phyloP scores from a whole-genome alignment of 2,329 filamentous ascomycete genomes.

The Raffaelea albimanens region DNA sequence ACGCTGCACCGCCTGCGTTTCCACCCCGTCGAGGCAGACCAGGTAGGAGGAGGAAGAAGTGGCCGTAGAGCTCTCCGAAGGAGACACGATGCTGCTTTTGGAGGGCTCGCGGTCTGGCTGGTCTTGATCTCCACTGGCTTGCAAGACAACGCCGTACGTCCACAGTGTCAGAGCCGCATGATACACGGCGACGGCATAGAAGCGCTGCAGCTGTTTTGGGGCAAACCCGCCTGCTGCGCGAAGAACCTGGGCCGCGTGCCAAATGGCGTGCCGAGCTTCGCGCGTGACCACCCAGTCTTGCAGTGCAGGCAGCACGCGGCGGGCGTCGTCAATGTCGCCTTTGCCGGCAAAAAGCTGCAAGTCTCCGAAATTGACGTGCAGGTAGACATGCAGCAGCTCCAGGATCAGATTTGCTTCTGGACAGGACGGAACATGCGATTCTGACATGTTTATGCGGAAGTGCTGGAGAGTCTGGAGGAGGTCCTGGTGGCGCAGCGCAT shows the following conservation, averaged over 20 bases:
- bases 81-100: not conserved
- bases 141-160: constrained; percentile 52
- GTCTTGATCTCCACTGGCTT: not conserved
- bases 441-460: constrained; percentile 19
- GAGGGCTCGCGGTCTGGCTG: not conserved
- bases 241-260: constrained; percentile 14
- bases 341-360: constrained; percentile 59
- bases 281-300: constrained; percentile 9
- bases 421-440: not conserved
- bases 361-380: constrained; percentile 56
- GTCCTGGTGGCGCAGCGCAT: constrained; percentile 43
- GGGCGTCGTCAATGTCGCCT: constrained; percentile 56
- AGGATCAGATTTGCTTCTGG: constrained; percentile 31
- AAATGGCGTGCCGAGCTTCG: constrained; percentile 10
- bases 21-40: constrained; percentile 46
- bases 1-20: constrained; percentile 41
- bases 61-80: not conserved
- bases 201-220: constrained; percentile 47
- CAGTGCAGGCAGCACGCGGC: constrained; percentile 16
- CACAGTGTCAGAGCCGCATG: constrained; percentile 60
- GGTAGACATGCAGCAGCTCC: constrained; percentile 50
- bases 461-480: constrained; percentile 46
- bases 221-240: constrained; percentile 20
- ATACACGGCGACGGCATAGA: constrained; percentile 59
- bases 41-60: constrained; percentile 4